A percentile compares a stretch with the other conserved stretches of the same genome.
phyloP scores from a whole-genome alignment of 768 basidiomycete genomes.

The Suillus sp. region DNA sequence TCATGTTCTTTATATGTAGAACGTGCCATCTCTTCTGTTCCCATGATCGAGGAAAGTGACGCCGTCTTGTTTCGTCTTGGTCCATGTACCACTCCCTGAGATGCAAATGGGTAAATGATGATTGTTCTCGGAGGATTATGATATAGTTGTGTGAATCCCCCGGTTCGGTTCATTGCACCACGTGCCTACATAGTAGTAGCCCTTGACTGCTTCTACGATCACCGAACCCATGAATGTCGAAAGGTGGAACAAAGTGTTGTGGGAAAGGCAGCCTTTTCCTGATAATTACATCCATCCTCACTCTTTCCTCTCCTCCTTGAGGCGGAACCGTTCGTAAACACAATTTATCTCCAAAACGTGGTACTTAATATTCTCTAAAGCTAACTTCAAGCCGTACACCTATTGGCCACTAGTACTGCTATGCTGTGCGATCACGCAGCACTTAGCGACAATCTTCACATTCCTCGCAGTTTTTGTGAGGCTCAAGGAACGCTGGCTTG shows the following conservation, averaged over 20 bases:
- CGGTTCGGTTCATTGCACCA: conserved; percentile 14
- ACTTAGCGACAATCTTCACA: conserved; percentile 76
- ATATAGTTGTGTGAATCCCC: conserved; percentile 10
- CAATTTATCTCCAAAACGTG: conserved; percentile 9
- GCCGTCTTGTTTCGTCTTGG: conserved; percentile 19
- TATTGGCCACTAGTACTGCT: conserved; percentile 73
- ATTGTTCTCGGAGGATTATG: conserved; percentile 5
- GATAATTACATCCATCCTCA: conserved; percentile 83
- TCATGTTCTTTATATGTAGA: conserved; percentile 27
- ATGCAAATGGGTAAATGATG: conserved; percentile 16
- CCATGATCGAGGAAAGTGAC: conserved; percentile 29
- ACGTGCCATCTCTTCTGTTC: conserved; percentile 22
- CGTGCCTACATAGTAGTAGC: conserved; percentile 16
- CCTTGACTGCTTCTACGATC: conserved; percentile 3
- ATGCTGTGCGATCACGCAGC: conserved; percentile 80
- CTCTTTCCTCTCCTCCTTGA: conserved; percentile 76
- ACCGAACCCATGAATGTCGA: conserved; percentile 29
- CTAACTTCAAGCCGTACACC: conserved; percentile 78
- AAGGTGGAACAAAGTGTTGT: conserved; percentile 75
- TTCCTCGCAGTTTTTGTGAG: conserved; percentile 81
- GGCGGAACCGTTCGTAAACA: conserved; percentile 67
- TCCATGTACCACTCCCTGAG: conserved; percentile 8
- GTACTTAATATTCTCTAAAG: conserved; percentile 40
- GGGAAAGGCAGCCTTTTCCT: conserved; percentile 72
- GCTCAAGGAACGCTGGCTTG: conserved; percentile 62